A percentile compares a stretch with the other conserved stretches of the same genome.
Evolutionary conservation across 306 rosid genomes (phyloP).

Genomic region (Malus asiatica): DNA sequence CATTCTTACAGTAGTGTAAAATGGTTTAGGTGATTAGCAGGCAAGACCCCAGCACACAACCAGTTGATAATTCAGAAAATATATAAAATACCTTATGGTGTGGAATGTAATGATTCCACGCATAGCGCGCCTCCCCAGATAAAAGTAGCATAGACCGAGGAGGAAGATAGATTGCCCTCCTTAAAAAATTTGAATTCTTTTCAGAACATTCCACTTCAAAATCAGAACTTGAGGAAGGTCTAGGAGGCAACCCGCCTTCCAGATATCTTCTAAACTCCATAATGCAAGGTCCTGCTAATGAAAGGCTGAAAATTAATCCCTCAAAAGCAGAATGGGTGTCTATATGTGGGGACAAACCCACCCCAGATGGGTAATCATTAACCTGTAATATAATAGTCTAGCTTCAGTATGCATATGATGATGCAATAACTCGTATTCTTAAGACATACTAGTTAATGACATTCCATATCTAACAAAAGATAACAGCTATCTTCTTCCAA

Average conservation of each 20-base stretch:
- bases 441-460: not conserved
- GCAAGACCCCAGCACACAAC: not conserved
- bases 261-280: constrained; percentile 84
- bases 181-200: constrained; percentile 42
- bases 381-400: constrained; percentile 44
- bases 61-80: not conserved
- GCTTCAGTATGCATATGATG: constrained; percentile 17
- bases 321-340: constrained; percentile 99
- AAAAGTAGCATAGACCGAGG: constrained; percentile 72
- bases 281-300: constrained; percentile 91
- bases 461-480: not conserved
- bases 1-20: not conserved
- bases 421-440: not conserved
- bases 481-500: not conserved
- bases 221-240: constrained; percentile 31
- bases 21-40: not conserved
- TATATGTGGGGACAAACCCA: constrained; percentile 92
- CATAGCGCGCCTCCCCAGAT: constrained; percentile 87
- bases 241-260: constrained; percentile 38
- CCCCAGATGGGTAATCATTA: constrained; percentile 93
- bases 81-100: constrained; percentile 63
- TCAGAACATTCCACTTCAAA: constrained; percentile 29
- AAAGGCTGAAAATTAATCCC: constrained; percentile 92
- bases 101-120: constrained; percentile 90
- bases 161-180: constrained; percentile 67